Conservation (phyloP, 2,329 filamentous ascomycete genomes). For the Pseudogymnoascus sp. region DNA sequence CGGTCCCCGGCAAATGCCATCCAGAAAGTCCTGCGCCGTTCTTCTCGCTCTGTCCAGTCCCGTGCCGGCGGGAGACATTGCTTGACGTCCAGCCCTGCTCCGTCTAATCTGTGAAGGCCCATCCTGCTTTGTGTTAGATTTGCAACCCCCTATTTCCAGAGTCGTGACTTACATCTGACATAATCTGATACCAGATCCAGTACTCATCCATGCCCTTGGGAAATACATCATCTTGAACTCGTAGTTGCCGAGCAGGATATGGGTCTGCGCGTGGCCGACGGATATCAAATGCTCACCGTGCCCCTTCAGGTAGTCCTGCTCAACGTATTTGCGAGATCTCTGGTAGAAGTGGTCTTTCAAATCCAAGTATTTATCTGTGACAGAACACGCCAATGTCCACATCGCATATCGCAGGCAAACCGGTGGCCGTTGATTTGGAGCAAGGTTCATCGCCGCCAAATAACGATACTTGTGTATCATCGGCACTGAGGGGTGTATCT, state of each 20-base stretch:
- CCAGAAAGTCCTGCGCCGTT: conserved; percentile 90
- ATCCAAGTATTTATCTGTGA: conserved; percentile 71
- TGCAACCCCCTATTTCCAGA: conserved; percentile 44
- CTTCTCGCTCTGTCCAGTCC: conserved; percentile 92
- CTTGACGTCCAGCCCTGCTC: conserved; percentile 78
- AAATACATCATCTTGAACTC: conserved; percentile 99
- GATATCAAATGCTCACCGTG: conserved; percentile 86
- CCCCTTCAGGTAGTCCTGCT: conserved; percentile 83
- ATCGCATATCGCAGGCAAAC: conserved; percentile 88
- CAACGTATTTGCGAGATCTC: conserved; percentile 80
- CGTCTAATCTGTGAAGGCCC: conserved; percentile 81
- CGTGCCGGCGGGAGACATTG: conserved; percentile 78
- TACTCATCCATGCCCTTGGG: conserved; percentile 88
- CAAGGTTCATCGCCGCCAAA: conserved; percentile 78
- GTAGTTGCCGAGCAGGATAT: conserved; percentile 70
- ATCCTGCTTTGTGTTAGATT: conserved; percentile 59
- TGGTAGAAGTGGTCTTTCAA: conserved; percentile 86
- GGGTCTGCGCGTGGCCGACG: conserved; percentile 77
- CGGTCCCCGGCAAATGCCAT: conserved; percentile 84
- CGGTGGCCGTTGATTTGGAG: conserved; percentile 78
- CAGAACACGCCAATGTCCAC: conserved; percentile 87
- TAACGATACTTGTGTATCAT: conserved; percentile 89
- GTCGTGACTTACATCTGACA: conserved; percentile 62
- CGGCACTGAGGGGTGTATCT: conserved; percentile 75
- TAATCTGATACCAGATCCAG: conserved; percentile 72